Base-by-base conservation (phyloP, 305 asterid genomes). In the Fraxinus baroniana region DNA sequence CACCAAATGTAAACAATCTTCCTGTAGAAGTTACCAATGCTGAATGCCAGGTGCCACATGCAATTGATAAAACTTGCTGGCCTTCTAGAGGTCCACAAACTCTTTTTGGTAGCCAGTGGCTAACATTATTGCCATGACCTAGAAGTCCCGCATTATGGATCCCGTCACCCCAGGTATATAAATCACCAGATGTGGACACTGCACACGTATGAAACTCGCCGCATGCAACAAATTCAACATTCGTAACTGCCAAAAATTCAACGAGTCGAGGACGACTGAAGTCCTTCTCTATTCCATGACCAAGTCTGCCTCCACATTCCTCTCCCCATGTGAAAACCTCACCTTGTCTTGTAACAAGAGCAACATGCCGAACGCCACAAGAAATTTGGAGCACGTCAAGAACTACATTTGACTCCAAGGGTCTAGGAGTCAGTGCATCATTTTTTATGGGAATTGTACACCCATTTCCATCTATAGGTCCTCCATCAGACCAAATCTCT, bases 321-420 rank as follows among this genome's bases (percentile, higher is more conserved):
- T 96, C 98, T 0, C 99, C 99, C 97, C 99, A 96, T 1, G 98
- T 94, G 80, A 91, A 92, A 79, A 96, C 93, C 88, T 93, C 99
- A 5, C 98, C 99, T 88, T 91, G 97, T 84, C 94, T 88, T 1
- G 99, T 94, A 64, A 95, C 97, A 60, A 95, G 98, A 78, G 94
- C 99, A 73, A 90, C 83, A 80, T 95, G 99, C 41, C 95, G 90
- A 60, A 85, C 91, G 9, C 99, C 99, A 84, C 98, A 92, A 18
- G 97, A 86, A 71, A 95, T 92, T 86, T 94, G 97, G 30, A 87
- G 93, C 83, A 94, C 99, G 32, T 95, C 98, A 18, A 92, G 93
- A 44, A 92, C 97, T 77, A 93, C 93, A 84, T 90, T 93, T 7
- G 98, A 89, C 82, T 95, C 98, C 49, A 94, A 84, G 0, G 93